These are phyloP conservation scores for Saccharomycopsis fermentans DNA, from an alignment of 805 yeast species.

Conservation along the genomic window DNA sequence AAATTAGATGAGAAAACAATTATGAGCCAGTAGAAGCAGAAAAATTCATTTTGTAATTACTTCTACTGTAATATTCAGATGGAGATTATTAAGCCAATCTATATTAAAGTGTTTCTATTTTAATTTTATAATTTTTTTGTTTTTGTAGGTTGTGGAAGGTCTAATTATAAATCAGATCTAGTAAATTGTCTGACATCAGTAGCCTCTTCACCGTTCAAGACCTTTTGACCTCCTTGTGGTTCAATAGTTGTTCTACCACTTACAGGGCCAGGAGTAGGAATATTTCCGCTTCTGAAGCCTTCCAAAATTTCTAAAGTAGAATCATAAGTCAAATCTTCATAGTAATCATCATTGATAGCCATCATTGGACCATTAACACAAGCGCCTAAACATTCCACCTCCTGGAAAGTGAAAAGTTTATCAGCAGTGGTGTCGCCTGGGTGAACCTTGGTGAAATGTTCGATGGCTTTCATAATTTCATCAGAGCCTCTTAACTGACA, in stretches of 20 bases:
- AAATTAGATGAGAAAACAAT: neutral
- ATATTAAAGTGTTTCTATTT: neutral
- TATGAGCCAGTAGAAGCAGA: neutral
- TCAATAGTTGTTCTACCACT: conserved; percentile 64
- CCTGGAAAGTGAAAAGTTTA: conserved; percentile 69
- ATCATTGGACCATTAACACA: conserved; percentile 89
- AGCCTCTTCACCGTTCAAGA: conserved; percentile 51
- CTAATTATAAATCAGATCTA: conserved; percentile 50
- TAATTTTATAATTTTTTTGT: neutral
- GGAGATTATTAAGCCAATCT: neutral
- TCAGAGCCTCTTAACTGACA: conserved; percentile 81
- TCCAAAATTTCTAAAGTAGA: conserved; percentile 51
- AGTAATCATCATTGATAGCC: conserved; percentile 73
- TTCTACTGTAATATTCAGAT: neutral
- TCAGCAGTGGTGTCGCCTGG: conserved; percentile 75
- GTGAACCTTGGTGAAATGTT: conserved; percentile 47
- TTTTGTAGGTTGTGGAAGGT: neutral
- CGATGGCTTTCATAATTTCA: conserved; percentile 62
- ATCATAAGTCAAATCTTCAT: conserved; percentile 70
- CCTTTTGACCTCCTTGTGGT: conserved; percentile 62
- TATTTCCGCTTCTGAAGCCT: conserved; percentile 53
- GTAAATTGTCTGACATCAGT: conserved; percentile 60
- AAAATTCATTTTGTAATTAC: too few species aligned
- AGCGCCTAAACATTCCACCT: conserved; percentile 87
- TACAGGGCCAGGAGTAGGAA: conserved; percentile 59